A percentile compares a stretch with the other conserved stretches of the same genome.
phyloP scores from a whole-genome alignment of 371 early-diverging fungal genomes.

The Cokeromyces recurvatus region DNA sequence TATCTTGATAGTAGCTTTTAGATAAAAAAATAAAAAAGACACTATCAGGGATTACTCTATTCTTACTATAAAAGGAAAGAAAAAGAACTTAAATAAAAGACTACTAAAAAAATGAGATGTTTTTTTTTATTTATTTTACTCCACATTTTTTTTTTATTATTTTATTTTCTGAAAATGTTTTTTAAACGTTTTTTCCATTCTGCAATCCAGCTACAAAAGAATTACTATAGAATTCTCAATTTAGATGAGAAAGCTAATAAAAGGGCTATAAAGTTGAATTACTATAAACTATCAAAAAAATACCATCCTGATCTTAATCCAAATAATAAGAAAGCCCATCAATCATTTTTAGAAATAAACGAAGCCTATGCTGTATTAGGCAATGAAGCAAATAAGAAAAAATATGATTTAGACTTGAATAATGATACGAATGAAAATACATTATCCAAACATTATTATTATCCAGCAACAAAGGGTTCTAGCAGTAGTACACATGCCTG shows the following conservation, averaged over 20 bases:
- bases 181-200: conserved; percentile 25
- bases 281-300: conserved; percentile 78
- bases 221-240: conserved; percentile 58
- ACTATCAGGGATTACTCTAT: no score
- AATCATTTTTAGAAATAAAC: conserved; percentile 71
- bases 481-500: conserved; percentile 29
- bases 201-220: conserved; percentile 5
- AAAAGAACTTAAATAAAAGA: no score
- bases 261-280: conserved; percentile 70
- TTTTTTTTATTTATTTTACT: no score
- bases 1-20: no score
- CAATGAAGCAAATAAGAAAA: conserved; percentile 65
- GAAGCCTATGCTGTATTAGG: conserved; percentile 84
- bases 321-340: conserved; percentile 60
- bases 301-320: conserved; percentile 88
- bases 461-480: conserved; percentile 12
- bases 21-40: no score
- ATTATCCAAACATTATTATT: not conserved
- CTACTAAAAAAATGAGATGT: no score
- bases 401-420: conserved; percentile 64
- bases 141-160: conserved; percentile 1
- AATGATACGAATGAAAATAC: not conserved
- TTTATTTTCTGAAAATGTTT: not conserved
- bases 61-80: no score
- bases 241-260: conserved; percentile 51